Evolutionary conservation across 495 filamentous ascomycete genomes (phyloP).

Genomic region (Xylaria curta): DNA sequence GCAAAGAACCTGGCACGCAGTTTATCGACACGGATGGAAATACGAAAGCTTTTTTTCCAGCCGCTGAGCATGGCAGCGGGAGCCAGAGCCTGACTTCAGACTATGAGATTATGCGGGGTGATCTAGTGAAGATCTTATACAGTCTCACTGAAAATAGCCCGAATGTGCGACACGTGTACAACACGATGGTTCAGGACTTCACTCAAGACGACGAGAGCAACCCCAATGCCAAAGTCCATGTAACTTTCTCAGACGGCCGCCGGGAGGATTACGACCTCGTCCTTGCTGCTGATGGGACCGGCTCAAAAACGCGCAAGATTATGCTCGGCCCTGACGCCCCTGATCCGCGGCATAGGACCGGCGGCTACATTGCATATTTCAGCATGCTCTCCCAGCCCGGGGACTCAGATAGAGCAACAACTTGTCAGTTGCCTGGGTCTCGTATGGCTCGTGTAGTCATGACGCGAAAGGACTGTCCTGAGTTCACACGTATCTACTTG

Average conservation of each 20-base stretch:
- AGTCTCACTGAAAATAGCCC: conserved; percentile 49
- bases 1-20: conserved; percentile 51
- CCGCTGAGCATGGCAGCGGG: conserved; percentile 48
- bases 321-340: conserved; percentile 39
- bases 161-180: conserved; percentile 55
- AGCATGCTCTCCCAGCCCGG: conserved; percentile 38
- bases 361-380: conserved; percentile 48
- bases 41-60: conserved; percentile 47
- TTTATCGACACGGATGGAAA: conserved; percentile 49
- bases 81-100: conserved; percentile 57
- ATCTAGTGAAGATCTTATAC: conserved; percentile 55
- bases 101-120: conserved; percentile 63
- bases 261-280: conserved; percentile 53
- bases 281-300: conserved; percentile 57
- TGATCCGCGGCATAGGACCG: conserved; percentile 37
- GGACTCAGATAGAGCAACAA: conserved; percentile 32
- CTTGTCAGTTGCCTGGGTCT: conserved; percentile 29
- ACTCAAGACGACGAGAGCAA: conserved; percentile 34
- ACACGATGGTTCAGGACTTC: conserved; percentile 38
- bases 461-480: conserved; percentile 38
- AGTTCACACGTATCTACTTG: conserved; percentile 39
- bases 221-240: conserved; percentile 40
- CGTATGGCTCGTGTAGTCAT: conserved; percentile 32
- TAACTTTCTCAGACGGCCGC: conserved; percentile 46
- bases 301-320: conserved; percentile 49